Evolutionary conservation across 257 asterid species (phyloP), one percentile per base, ranked within the genome.

Genomic region (Solanum arcanum): DNA sequence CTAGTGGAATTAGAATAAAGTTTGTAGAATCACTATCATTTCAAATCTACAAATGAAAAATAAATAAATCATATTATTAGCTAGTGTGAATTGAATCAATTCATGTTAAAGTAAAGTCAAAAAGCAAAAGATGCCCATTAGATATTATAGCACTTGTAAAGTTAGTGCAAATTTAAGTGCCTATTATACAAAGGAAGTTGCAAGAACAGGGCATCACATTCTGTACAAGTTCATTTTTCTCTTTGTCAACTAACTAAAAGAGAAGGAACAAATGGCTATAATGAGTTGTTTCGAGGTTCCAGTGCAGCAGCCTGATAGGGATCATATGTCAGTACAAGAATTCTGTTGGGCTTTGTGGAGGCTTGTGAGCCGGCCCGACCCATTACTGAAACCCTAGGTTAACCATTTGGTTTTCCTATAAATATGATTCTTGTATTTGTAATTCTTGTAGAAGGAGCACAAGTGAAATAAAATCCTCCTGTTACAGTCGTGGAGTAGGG

Each of bases 311-410:
- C 89, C 86, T 23, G 83, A 88, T 68, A 74, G 70, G 77, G 27
- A 85, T n/a, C n/a, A n/a, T 44, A 89, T 91, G 86, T 77, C 87
- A 23, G 84, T 75, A 33, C 90, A 91, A 21, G 91, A 91, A 66
- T n/a, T n/a, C n/a, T n/a, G n/a, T n/a, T n/a, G n/a, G n/a, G n/a
- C n/a, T n/a, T n/a, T n/a, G n/a, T n/a, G n/a, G n/a, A n/a, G n/a
- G n/a, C n/a, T n/a, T n/a, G n/a, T n/a, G n/a, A n/a, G n/a, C n/a
- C n/a, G n/a, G n/a, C n/a, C n/a, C n/a, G n/a, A n/a, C n/a, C n/a
- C n/a, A n/a, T n/a, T n/a, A n/a, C n/a, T n/a, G n/a, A n/a, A n/a
- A n/a, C n/a, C n/a, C n/a, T n/a, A n/a, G n/a, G n/a, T n/a, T n/a
- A n/a, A n/a, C n/a, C n/a, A n/a, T n/a, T n/a, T n/a, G n/a, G n/a